Evolutionary conservation across 2,329 filamentous ascomycete species (phyloP), one percentile per base, ranked within the genome.

Genomic region (Aureobasidium sp.): DNA sequence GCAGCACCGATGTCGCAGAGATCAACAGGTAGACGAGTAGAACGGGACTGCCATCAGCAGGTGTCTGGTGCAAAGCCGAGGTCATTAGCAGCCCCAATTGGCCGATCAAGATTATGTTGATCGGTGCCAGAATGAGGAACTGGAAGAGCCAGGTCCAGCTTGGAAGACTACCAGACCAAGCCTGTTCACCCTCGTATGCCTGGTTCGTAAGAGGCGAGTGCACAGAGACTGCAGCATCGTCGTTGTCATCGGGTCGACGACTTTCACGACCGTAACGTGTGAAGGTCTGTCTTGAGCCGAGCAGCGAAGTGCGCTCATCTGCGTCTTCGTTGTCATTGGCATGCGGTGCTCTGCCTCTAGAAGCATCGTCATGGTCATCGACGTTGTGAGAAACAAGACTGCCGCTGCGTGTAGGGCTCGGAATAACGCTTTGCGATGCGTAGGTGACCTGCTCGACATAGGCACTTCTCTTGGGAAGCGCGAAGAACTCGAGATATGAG

Each of bases 81-180:
- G 87, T 89, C 17, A 90, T 72, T 14, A 93, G 76, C 3, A 97
- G 80, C 1, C 84, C 88, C 29, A 92, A 80, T 70, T 96, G 91
- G 1, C 87, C 90, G 17, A 90, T 76, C 22, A 97, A 73, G 64
- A 94, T 87, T 49, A 96, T 78, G 52, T 87, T 84, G 58, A 96
- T 84, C 0, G 92, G 91, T 0, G 85, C 89, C 11, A 95, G 77
- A 17, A 97, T 71, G 3, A 97, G 77, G 66, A 97, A 87, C 70
- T 99, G 92, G 20, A 96, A 68, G 45, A 94, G 74, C 94, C 94
- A 99, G 20, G 89, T 86, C 88, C 89, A 97, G 48, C 82, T 84
- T 1, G 91, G 90, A 60, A 97, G 77, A 41, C 82, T 82, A 4
- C 83, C 83, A 57, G 91, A 96, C 94, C 94, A 99, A 15, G 82